These are phyloP conservation scores for Nidula niveotomentosa DNA, from an alignment of 1,284 basidiomycete genomes.

Conservation along the genomic window DNA sequence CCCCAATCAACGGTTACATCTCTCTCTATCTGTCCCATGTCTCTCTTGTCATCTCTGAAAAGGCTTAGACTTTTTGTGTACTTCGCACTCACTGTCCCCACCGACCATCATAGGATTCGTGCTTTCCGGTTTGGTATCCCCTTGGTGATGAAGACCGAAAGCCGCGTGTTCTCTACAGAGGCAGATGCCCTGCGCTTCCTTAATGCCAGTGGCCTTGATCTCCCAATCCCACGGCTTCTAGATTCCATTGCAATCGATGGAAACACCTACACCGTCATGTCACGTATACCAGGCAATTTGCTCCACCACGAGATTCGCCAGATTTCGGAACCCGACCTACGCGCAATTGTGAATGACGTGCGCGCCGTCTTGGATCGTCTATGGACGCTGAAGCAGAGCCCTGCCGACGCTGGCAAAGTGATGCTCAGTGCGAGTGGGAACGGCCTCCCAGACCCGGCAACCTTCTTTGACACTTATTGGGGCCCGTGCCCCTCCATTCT, in stretches of 20 bases:
- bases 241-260: conserved; percentile 2
- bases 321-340: background rate
- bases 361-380: conserved; percentile 3
- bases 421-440: conserved; percentile 6
- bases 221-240: conserved; percentile 6
- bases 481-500: conserved; percentile 1
- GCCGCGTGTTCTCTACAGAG: background rate
- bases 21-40: too few species aligned
- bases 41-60: too few species aligned
- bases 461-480: background rate
- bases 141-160: background rate
- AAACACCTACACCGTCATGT: conserved; percentile 5
- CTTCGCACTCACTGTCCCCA: too few species aligned
- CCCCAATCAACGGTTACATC: too few species aligned
- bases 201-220: conserved; percentile 2
- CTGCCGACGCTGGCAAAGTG: conserved; percentile 4
- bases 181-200: background rate
- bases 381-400: background rate
- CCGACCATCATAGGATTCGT: too few species aligned
- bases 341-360: conserved; percentile 4
- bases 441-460: conserved; percentile 3
- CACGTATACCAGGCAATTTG: background rate
- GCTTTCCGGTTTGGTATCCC: background rate
- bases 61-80: too few species aligned
- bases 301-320: background rate